Percentiles rank a stretch among this genome's conserved stretches.
These are phyloP conservation scores for Chrysoporthe austroafricana DNA, from an alignment of 2,329 filamentous ascomycete species.

Conservation along the genomic window DNA sequence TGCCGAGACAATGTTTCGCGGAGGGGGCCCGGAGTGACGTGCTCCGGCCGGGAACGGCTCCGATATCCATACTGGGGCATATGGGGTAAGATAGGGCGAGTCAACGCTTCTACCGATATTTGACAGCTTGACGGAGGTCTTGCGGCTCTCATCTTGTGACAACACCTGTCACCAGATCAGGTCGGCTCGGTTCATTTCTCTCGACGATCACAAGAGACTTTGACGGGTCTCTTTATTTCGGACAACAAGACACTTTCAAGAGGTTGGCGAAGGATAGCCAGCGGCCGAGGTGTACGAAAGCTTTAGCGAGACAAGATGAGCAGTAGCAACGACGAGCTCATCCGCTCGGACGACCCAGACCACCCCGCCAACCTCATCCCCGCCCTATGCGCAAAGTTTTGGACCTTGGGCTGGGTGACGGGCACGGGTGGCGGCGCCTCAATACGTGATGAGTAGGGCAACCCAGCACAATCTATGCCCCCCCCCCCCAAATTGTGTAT, in stretches of 20 bases:
- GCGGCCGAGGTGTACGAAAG: not conserved
- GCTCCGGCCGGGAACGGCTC: not conserved
- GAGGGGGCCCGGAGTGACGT: not conserved
- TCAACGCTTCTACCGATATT: not conserved
- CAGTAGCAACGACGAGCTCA: constrained; percentile 55
- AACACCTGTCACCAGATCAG: not conserved
- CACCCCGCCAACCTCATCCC: constrained; percentile 97
- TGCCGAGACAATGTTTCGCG: constrained; percentile 6
- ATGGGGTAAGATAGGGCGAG: not conserved
- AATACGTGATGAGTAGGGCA: constrained; percentile 66
- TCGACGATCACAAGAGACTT: too few species aligned
- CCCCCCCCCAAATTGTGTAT: constrained; percentile 2
- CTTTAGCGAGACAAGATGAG: constrained; percentile 21
- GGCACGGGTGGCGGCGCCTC: constrained; percentile 83
- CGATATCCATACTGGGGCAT: not conserved
- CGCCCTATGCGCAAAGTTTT: constrained; percentile 92
- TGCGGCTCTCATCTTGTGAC: not conserved
- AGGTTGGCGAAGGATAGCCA: too few species aligned
- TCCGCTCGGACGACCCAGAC: constrained; percentile 69
- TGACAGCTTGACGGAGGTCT: not conserved
- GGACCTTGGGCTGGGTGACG: constrained; percentile 91
- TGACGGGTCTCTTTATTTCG: too few species aligned
- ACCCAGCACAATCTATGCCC: constrained; percentile 15
- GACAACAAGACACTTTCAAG: not conserved
- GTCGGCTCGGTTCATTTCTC: too few species aligned